These are phyloP conservation scores for Mucor plumbeus DNA, from an alignment of 371 early-diverging fungal genomes.

Conservation along the genomic window DNA sequence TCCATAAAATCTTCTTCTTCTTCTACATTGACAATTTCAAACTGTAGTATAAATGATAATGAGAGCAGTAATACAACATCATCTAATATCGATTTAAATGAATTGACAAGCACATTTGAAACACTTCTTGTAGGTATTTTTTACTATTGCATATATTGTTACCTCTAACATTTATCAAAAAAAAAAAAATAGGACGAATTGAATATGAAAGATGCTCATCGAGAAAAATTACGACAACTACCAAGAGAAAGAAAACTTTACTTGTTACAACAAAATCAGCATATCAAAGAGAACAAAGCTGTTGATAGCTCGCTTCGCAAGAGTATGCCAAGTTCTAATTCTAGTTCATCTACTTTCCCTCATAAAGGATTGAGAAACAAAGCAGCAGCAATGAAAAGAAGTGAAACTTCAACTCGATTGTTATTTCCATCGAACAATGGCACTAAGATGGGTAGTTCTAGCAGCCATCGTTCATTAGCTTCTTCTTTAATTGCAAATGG, in stretches of 20 bases:
- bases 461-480: conserved; percentile 18
- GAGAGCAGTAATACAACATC: background rate
- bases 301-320: background rate
- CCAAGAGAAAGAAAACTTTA: conserved; percentile 55
- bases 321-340: conserved; percentile 23
- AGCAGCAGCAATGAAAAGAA: conserved; percentile 27
- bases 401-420: conserved; percentile 31
- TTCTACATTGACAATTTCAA: background rate
- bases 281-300: conserved; percentile 39
- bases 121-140: conserved; percentile 24
- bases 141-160: no score
- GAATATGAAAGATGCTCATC: conserved; percentile 60
- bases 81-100: conserved; percentile 5
- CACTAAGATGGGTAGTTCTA: background rate
- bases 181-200: conserved; percentile 52
- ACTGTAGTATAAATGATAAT: background rate
- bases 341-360: conserved; percentile 27
- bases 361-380: conserved; percentile 29
- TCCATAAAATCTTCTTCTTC: background rate
- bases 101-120: conserved; percentile 28
- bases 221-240: conserved; percentile 57
- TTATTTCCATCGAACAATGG: conserved; percentile 3
- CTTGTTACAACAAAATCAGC: conserved; percentile 58
- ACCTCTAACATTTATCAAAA: background rate
- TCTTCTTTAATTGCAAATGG: conserved; percentile 4